Base-by-base conservation (phyloP, 2,329 filamentous ascomycete species). In the Reticulascus tulasneorum region DNA sequence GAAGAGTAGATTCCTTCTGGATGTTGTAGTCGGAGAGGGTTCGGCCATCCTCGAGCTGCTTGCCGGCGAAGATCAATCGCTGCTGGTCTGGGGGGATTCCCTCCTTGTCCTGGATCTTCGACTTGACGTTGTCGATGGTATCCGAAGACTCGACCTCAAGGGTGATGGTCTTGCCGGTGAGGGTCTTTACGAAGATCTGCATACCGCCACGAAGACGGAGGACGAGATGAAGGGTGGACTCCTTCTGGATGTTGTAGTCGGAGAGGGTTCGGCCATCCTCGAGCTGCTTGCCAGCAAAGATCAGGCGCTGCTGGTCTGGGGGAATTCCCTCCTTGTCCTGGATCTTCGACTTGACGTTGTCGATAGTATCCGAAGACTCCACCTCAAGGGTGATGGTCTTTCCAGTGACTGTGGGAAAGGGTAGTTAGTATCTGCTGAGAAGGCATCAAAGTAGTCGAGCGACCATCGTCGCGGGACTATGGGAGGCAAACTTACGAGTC, bases 71-170 rank as follows among this genome's bases (percentile, higher is more conserved):
- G 62, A 96, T 96, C 50, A 96, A 66, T 52, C 90, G 91, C 72
- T 96, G 90, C 67, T 97, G 90, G 59, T 96, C 90, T 9, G 90
- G 90, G 29, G 90, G 91, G 38, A 96, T 96, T 18, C 90, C 90
- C 66, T 96, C 90, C 79, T 96, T 96, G 58, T 96, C 90, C 66
- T 96, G 90, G 27, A 96, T 96, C 78, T 96, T 96, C 33, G 77
- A 81, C 80, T 96, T 96, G 24, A 96, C 90, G 45, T 95, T 95
- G 73, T 95, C 89, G 64, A 94, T 94, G 25, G 89, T 94, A 53
- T 94, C 89, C 1, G 80, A 86, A 0, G 84, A 89, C 63, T 94
- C 87, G 1, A 94, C 87, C 68, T 94, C 88, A 3, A 94, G 73
- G 7, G 89, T 94, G 59, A 94, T 94, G 34, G 89, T 95, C 76